Evolutionary conservation across 176 grass and related monocot species (phyloP).

Genomic region (Calamus simplicifolius): DNA sequence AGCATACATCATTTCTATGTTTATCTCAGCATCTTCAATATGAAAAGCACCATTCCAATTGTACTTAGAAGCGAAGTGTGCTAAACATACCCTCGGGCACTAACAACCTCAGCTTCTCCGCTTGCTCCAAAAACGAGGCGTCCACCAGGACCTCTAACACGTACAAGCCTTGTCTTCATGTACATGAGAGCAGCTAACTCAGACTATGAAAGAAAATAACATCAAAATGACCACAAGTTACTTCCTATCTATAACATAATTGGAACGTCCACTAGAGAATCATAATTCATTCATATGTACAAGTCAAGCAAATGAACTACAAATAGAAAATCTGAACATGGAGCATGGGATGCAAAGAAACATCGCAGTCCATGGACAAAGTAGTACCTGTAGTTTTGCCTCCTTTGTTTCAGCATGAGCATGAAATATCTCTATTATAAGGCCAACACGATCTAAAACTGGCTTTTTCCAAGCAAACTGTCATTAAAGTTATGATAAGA

Average conservation of each 20-base stretch:
- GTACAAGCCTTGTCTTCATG: slow-evolving; percentile 89
- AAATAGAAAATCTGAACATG: no score
- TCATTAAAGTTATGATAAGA: slow-evolving; percentile 16
- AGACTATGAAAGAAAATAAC: slow-evolving; percentile 37
- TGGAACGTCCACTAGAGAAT: no score
- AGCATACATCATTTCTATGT: no score
- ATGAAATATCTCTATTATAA: slow-evolving; percentile 99
- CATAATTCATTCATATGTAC: no score
- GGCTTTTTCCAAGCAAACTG: slow-evolving; percentile 69
- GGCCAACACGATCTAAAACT: slow-evolving; percentile 80
- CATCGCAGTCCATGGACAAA: slow-evolving; percentile 11
- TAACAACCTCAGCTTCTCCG: slow-evolving; percentile 97
- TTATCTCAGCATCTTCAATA: neutral
- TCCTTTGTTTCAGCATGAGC: slow-evolving; percentile 96
- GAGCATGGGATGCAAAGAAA: slow-evolving; percentile 2
- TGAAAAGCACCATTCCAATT: neutral
- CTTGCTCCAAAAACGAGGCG: slow-evolving; percentile 64
- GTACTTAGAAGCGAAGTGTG: neutral
- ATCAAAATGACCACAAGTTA: slow-evolving; percentile 12
- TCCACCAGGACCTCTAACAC: slow-evolving; percentile 78
- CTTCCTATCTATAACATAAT: slow-evolving; percentile 5
- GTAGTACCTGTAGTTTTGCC: slow-evolving; percentile 78
- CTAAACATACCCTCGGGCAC: slow-evolving; percentile 71
- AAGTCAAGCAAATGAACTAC: no score
- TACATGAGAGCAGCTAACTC: slow-evolving; percentile 98